Base-by-base conservation (phyloP, 495 filamentous ascomycete species). In the Astrothelium subdiscretum region DNA sequence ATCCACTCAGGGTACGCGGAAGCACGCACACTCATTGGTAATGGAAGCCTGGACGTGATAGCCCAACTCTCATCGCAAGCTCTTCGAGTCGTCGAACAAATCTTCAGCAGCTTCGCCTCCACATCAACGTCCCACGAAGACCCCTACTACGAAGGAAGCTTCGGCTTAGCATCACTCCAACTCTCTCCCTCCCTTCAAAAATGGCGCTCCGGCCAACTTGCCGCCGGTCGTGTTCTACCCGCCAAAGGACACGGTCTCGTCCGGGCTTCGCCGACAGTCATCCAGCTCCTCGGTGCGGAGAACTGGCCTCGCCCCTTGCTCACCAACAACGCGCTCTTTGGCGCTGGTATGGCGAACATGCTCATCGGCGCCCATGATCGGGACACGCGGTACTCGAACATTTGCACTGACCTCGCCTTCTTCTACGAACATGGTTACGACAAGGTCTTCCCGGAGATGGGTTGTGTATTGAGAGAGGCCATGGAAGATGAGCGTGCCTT, bases 381-480 rank as follows among this genome's bases (percentile, higher is more conserved):
- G 40, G 43, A 26, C 32, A 68, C 66, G 29, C 54, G 72, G 59
- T 70, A 63, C 60, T 73, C 71, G 29, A 73, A 73, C 61, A 70
- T 70, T 57, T 64, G 63, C 10, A 66, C 62, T 8, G 71, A 73
- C 61, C 69, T 72, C 68, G 70, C 51, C 31, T 73, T 73, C 44
- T 73, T 70, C 60, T 71, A 72, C 57, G 70, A 73, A 62, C 71
- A 73, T 60, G 71, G 71, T 13, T 73, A 69, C 60, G 58, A 72
- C 59, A 58, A 73, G 32, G 62, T 71, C 62, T 73, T 72, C 57
- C 71, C 71, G 24, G 43, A 48, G 43, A 10, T 48, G 12, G 43
- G 43, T 5, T 5, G 20, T 5, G 12, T 48, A 1, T 18, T 32
- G 44, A 60, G 48, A 44, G 31, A 61, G 63, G 59, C 1, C 32